Evolutionary conservation across 352 stramenopile species (phyloP).

Genomic region (Globisporangium sylvaticum): DNA sequence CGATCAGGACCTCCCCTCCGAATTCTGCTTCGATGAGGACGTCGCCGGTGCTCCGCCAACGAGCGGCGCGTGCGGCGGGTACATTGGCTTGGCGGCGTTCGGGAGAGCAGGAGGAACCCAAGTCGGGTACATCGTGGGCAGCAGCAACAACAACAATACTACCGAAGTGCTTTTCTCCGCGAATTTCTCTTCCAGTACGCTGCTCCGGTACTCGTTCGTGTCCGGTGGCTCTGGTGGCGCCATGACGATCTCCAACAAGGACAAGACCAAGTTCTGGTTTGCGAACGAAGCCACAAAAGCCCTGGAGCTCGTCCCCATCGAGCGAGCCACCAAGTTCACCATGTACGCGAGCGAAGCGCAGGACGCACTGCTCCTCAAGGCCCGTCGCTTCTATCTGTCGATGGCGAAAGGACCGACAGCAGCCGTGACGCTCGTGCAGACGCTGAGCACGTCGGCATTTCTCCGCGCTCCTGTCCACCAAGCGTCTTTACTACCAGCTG

Average conservation of each 20-base stretch:
- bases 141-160: background rate
- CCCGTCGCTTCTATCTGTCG: background rate
- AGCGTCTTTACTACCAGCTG: background rate
- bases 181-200: background rate
- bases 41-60: background rate
- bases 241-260: constrained; percentile 4
- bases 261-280: constrained; percentile 1
- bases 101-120: background rate
- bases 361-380: background rate
- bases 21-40: constrained; percentile 1
- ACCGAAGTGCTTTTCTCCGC: background rate
- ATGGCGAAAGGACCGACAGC: background rate
- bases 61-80: background rate
- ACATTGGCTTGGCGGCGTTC: background rate
- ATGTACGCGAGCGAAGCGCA: constrained; percentile 1
- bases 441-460: background rate
- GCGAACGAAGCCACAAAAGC: background rate
- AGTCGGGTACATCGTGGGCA: background rate
- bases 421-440: background rate
- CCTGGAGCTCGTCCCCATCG: background rate
- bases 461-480: background rate
- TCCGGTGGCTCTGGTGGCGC: background rate
- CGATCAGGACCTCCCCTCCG: background rate
- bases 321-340: background rate
- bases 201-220: background rate